Evolutionary conservation across 1,139 yeast species (phyloP).

Genomic region (Sugiyamaella paludigena): DNA sequence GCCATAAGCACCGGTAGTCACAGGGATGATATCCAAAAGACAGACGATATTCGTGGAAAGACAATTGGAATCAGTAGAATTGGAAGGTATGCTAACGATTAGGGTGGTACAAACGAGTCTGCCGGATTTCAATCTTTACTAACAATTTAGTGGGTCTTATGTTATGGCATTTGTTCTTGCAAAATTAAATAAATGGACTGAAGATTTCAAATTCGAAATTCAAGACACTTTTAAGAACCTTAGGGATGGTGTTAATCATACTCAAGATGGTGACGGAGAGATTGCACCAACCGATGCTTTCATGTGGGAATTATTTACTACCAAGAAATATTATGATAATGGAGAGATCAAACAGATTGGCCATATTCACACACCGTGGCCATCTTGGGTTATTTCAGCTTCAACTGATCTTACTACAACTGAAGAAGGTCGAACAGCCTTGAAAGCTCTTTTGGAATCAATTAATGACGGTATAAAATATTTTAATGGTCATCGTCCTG

Average conservation of each 20-base stretch:
- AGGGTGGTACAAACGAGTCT: neutral
- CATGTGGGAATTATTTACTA: conserved; percentile 95
- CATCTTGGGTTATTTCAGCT: conserved; percentile 83
- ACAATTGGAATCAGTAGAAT: conserved; percentile 81
- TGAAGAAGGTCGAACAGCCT: conserved; percentile 31
- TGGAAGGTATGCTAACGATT: conserved; percentile 42
- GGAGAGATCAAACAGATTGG: conserved; percentile 81
- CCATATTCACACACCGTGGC: conserved; percentile 93
- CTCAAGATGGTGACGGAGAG: conserved; percentile 36
- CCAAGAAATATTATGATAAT: conserved; percentile 77
- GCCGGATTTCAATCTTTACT: neutral
- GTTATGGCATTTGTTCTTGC: conserved; percentile 88
- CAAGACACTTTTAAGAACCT: conserved; percentile 69
- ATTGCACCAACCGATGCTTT: conserved; percentile 65
- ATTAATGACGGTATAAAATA: conserved; percentile 66
- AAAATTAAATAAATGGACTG: conserved; percentile 48
- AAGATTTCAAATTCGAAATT: conserved; percentile 49
- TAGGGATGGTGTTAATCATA: conserved; percentile 71
- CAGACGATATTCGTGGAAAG: conserved; percentile 56
- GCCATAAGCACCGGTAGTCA: conserved; percentile 74
- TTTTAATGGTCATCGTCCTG: conserved; percentile 58
- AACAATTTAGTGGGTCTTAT: conserved; percentile 63
- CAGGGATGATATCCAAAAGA: conserved; percentile 52
- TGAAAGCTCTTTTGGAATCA: conserved; percentile 49
- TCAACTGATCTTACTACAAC: conserved; percentile 38